Evolutionary conservation across 176 grass and related monocot genomes (phyloP).

Genomic region (Cocos nucifera): DNA sequence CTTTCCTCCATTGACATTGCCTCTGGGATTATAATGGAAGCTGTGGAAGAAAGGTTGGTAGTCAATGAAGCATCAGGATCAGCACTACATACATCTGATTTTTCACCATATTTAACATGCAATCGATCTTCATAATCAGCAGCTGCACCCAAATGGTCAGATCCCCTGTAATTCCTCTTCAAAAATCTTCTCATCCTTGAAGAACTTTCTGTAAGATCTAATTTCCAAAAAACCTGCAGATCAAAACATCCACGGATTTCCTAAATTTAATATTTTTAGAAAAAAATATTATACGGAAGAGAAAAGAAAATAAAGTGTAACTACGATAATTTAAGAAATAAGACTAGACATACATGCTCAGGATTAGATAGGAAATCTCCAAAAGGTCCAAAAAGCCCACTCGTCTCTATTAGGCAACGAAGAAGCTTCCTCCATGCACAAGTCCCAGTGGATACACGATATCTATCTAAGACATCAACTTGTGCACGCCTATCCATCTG

Average conservation of each 20-base stretch:
- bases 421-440: constrained; percentile 96
- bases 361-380: constrained; percentile 50
- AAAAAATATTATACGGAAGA: neutral
- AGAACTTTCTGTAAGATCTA: constrained; percentile 91
- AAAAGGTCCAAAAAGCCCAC: constrained; percentile 85
- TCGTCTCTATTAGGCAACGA: constrained; percentile 77
- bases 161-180: constrained; percentile 89
- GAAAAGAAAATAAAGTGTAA: neutral
- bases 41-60: constrained; percentile 49
- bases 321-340: neutral
- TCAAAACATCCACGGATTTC: neutral
- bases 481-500: constrained; percentile 90
- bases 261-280: no score
- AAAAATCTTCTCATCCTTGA: constrained; percentile 98
- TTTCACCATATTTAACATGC: constrained; percentile 36
- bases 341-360: constrained; percentile 50
- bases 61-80: constrained; percentile 41
- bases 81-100: constrained; percentile 28
- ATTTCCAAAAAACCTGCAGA: constrained; percentile 78
- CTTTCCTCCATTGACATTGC: constrained; percentile 79
- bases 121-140: constrained; percentile 83
- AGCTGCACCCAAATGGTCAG: constrained; percentile 90
- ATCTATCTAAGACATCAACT: constrained; percentile 57
- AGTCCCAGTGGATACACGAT: constrained; percentile 56
- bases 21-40: constrained; percentile 72